Evolutionary conservation across 1,139 yeast species (phyloP).

Genomic region (Lodderomyces margitis): DNA sequence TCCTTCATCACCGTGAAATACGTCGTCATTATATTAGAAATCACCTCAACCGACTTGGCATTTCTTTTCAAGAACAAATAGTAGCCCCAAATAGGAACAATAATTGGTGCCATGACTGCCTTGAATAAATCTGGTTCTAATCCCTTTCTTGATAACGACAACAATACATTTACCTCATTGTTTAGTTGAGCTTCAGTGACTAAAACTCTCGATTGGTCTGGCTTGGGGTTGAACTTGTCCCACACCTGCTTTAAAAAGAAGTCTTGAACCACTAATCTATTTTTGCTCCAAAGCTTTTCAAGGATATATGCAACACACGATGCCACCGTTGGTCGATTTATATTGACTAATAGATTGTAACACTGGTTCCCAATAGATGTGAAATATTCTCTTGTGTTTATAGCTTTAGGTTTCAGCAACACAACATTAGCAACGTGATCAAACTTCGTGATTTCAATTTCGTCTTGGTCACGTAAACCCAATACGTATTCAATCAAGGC

Average conservation of each 20-base stretch:
- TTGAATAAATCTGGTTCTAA: slow-evolving; percentile 41
- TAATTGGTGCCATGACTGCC: slow-evolving; percentile 44
- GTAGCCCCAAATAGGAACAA: slow-evolving; percentile 61
- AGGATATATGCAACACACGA: slow-evolving; percentile 60
- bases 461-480: slow-evolving; percentile 74
- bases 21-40: slow-evolving; percentile 47
- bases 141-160: slow-evolving; percentile 58
- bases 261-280: slow-evolving; percentile 53
- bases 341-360: slow-evolving; percentile 52
- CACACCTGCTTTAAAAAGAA: slow-evolving; percentile 56
- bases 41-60: slow-evolving; percentile 40
- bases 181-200: slow-evolving; percentile 50
- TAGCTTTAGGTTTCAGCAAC: slow-evolving; percentile 55
- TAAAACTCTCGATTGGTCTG: slow-evolving; percentile 7
- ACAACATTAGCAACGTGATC: slow-evolving; percentile 64
- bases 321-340: slow-evolving; percentile 60
- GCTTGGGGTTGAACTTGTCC: slow-evolving; percentile 38
- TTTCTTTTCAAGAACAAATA: slow-evolving; percentile 46
- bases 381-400: slow-evolving; percentile 52
- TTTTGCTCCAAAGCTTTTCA: slow-evolving; percentile 52
- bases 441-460: slow-evolving; percentile 61
- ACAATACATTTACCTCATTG: slow-evolving; percentile 61
- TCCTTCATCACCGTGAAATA: slow-evolving; percentile 42
- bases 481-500: slow-evolving; percentile 73
- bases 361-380: slow-evolving; percentile 56